Percentiles rank a stretch among this genome's conserved stretches.
phyloP scores from a whole-genome alignment of 2,329 filamentous ascomycete species.

The Alternaria infectoria region DNA sequence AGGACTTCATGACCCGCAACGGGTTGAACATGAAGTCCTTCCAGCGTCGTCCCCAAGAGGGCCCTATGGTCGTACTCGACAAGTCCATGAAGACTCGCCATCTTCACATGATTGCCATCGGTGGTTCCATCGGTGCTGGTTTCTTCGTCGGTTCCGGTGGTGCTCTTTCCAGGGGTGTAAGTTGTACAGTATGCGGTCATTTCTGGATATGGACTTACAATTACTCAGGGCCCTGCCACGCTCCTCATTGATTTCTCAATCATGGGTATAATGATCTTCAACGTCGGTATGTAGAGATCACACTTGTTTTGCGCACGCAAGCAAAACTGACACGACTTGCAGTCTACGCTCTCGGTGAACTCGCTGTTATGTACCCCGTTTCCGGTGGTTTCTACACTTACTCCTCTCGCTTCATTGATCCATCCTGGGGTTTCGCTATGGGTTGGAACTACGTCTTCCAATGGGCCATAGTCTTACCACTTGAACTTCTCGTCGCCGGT shows the following conservation, averaged over 20 bases:
- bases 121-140: constrained; percentile 67
- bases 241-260: constrained; percentile 50
- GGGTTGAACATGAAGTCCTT: constrained; percentile 45
- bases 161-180: constrained; percentile 60
- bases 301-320: not conserved
- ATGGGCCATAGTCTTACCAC: constrained; percentile 48
- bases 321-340: constrained; percentile 50
- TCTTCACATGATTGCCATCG: constrained; percentile 68
- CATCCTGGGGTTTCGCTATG: constrained; percentile 52
- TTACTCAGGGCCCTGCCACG: constrained; percentile 35
- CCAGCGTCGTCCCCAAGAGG: constrained; percentile 39
- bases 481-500: constrained; percentile 49
- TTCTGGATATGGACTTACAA: constrained; percentile 5
- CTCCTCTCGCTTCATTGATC: constrained; percentile 58
- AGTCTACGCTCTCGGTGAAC: constrained; percentile 59
- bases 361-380: constrained; percentile 66
- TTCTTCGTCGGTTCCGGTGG: constrained; percentile 67
- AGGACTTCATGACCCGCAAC: constrained; percentile 46
- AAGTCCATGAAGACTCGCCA: constrained; percentile 62
- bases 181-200: constrained; percentile 16
- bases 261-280: constrained; percentile 50
- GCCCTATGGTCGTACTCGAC: constrained; percentile 37
- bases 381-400: constrained; percentile 60
- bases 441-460: constrained; percentile 48
- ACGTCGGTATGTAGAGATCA: constrained; percentile 40